A percentile compares a stretch with the other conserved stretches of the same genome.
These are phyloP conservation scores for Didymella pinodella DNA, from an alignment of 2,329 filamentous ascomycete species.

Conservation along the genomic window DNA sequence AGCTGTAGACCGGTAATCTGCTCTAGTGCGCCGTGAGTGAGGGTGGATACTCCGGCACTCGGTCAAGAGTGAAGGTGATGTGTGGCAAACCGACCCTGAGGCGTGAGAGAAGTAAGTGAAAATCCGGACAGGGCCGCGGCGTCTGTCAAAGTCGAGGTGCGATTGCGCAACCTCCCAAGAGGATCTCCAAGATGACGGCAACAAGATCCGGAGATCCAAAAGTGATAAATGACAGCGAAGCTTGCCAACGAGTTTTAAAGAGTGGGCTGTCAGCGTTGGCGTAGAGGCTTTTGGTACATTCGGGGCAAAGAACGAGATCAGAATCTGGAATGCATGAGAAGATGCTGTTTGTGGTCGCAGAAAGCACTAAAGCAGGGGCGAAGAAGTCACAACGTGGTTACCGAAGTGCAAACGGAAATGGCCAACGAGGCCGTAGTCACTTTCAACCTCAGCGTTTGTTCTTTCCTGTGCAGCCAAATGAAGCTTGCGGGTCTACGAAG, in stretches of 20 bases:
- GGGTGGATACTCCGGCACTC: neutral
- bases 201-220: neutral
- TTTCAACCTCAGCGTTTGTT: neutral
- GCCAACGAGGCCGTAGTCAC: slow-evolving; percentile 7
- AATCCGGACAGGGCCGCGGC: no score
- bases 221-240: neutral
- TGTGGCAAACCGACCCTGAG: neutral
- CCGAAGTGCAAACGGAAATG: slow-evolving; percentile 7
- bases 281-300: neutral
- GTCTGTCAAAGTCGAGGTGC: neutral
- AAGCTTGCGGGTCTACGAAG: neutral
- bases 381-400: neutral
- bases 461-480: neutral
- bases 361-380: neutral
- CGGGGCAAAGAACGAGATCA: neutral
- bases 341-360: neutral
- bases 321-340: neutral
- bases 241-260: neutral
- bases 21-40: neutral
- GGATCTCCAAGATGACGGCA: neutral
- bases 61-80: slow-evolving; percentile 9
- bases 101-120: slow-evolving; percentile 6
- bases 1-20: neutral
- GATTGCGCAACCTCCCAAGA: neutral
- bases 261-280: neutral